Percentiles rank a stretch among this genome's conserved stretches.
Evolutionary conservation across 768 basidiomycete genomes (phyloP).

Genomic region (Dacryopinax spathularia): DNA sequence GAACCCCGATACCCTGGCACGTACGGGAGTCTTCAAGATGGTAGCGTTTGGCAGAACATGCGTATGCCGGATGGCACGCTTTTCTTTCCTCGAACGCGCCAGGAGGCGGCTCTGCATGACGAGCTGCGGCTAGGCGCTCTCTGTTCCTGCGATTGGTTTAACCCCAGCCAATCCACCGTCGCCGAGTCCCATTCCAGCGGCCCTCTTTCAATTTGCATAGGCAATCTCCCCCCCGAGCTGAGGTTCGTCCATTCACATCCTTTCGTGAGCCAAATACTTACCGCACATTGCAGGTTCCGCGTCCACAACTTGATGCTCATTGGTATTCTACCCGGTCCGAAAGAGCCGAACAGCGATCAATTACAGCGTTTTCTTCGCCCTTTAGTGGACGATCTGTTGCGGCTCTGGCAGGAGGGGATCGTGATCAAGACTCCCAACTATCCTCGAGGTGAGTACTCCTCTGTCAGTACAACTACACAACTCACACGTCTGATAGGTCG

Average conservation of each 20-base stretch:
- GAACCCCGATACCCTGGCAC: slow-evolving; percentile 8
- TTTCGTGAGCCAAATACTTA: not conserved
- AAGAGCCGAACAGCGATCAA: slow-evolving; percentile 20
- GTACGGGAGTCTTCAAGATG: slow-evolving; percentile 21
- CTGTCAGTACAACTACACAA: not conserved
- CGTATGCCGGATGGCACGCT: slow-evolving; percentile 16
- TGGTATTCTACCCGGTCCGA: slow-evolving; percentile 21
- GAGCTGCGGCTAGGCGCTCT: not conserved
- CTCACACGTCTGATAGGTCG: slow-evolving; percentile 7
- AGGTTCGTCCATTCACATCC: slow-evolving; percentile 12
- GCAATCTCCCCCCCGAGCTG: slow-evolving; percentile 21
- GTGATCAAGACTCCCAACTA: slow-evolving; percentile 15
- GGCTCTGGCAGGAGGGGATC: slow-evolving; percentile 18
- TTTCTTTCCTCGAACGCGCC: slow-evolving; percentile 20
- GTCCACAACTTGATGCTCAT: slow-evolving; percentile 18
- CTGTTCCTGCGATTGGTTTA: not conserved
- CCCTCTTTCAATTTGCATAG: slow-evolving; percentile 24
- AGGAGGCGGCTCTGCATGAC: slow-evolving; percentile 22
- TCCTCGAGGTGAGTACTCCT: slow-evolving; percentile 14
- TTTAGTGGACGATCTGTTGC: slow-evolving; percentile 20
- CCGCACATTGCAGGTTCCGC: slow-evolving; percentile 14
- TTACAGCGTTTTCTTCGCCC: slow-evolving; percentile 19
- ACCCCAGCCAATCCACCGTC: slow-evolving; percentile 8
- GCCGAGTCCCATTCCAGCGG: slow-evolving; percentile 26
- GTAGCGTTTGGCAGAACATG: slow-evolving; percentile 17